Conservation (phyloP, 1,284 basidiomycete genomes). For the Clitocybe nebularis region DNA sequence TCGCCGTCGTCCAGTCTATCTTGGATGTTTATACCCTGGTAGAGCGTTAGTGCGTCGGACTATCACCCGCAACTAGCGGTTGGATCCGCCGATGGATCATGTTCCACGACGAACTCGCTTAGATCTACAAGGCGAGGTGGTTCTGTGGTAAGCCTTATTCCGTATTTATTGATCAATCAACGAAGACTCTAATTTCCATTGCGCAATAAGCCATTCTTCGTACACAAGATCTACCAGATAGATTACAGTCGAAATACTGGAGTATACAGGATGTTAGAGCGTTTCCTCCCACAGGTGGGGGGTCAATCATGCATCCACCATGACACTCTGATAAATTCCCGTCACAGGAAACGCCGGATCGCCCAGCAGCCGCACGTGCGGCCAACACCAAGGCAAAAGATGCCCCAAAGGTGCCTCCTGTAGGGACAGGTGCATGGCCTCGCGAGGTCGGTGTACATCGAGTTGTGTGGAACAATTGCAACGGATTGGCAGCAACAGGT, state of each 20-base stretch:
- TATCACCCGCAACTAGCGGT: conserved; percentile 84
- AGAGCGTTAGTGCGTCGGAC: conserved; percentile 76
- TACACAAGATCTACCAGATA: conserved; percentile 79
- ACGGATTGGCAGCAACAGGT: conserved; percentile 62
- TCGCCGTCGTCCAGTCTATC: conserved; percentile 4
- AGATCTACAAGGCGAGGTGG: conserved; percentile 66
- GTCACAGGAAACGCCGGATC: conserved; percentile 55
- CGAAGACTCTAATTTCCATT: neutral
- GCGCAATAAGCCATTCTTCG: conserved; percentile 67
- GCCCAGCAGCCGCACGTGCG: conserved; percentile 35
- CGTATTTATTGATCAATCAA: neutral
- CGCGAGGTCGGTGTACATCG: conserved; percentile 71
- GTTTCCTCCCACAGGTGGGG: conserved; percentile 68
- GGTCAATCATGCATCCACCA: neutral
- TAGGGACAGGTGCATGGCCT: conserved; percentile 69
- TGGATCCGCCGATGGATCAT: conserved; percentile 80
- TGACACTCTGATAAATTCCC: neutral
- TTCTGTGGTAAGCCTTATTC: conserved; percentile 48
- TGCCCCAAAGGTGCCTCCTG: conserved; percentile 25
- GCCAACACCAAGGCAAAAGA: conserved; percentile 23
- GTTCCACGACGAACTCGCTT: conserved; percentile 66
- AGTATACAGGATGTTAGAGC: conserved; percentile 82
- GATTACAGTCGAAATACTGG: conserved; percentile 75
- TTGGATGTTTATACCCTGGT: conserved; percentile 3
- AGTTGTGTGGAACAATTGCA: conserved; percentile 75